Conservation (phyloP, 345 rosid species). For the Pelargonium nanum region DNA sequence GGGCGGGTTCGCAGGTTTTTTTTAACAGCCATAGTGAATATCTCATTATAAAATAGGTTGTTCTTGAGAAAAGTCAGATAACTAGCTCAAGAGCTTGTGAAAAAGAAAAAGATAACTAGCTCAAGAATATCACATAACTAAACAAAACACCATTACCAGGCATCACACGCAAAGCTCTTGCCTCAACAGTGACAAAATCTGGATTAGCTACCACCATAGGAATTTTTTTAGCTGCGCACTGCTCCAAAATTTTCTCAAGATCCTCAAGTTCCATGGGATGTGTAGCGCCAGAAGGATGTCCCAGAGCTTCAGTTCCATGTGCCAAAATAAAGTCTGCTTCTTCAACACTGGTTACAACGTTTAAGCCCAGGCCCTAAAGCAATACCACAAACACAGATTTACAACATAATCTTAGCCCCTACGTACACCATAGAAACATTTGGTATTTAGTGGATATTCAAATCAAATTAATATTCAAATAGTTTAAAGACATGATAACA, state of each 20-base stretch:
- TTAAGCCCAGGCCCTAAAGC: conserved; percentile 59
- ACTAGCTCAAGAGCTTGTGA: neutral
- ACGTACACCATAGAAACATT: neutral
- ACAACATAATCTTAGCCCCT: neutral
- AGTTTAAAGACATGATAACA: no score
- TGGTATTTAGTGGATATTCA: neutral
- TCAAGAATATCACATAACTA: conserved; percentile 3
- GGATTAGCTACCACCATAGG: conserved; percentile 97
- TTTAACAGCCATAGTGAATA: no score
- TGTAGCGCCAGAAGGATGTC: conserved; percentile 54
- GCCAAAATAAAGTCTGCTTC: conserved; percentile 88
- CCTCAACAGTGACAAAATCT: conserved; percentile 88
- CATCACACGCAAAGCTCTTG: conserved; percentile 70
- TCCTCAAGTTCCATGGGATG: conserved; percentile 50
- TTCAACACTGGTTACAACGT: conserved; percentile 58
- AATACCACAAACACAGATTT: neutral
- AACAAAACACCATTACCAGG: conserved; percentile 45
- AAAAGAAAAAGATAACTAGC: neutral
- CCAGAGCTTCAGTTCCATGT: conserved; percentile 87
- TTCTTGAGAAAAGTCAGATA: neutral
- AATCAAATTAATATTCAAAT: no score
- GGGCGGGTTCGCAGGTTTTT: no score
- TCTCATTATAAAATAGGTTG: neutral
- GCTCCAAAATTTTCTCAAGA: conserved; percentile 72
- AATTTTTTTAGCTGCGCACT: conserved; percentile 51